These are phyloP conservation scores for Cyberlindnera sargentensis DNA, from an alignment of 805 yeast genomes.

Conservation along the genomic window DNA sequence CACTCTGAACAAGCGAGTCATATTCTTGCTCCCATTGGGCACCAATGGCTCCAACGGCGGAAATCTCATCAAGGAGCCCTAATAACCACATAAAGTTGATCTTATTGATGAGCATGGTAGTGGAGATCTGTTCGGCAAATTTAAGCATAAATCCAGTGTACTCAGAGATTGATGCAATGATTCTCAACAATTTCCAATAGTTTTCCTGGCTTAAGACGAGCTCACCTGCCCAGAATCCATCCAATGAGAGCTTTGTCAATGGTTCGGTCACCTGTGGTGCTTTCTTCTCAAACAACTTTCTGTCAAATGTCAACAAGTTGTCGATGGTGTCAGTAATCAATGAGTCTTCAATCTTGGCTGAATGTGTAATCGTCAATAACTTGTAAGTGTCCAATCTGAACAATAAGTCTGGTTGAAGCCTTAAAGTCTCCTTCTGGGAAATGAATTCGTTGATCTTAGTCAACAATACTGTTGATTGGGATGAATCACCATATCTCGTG, in stretches of 20 bases:
- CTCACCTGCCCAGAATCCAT: neutral
- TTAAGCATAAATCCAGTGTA: slow-evolving; percentile 38
- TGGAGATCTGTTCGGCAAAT: slow-evolving; percentile 38
- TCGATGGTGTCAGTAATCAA: slow-evolving; percentile 6
- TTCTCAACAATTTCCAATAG: slow-evolving; percentile 50
- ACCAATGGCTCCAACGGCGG: slow-evolving; percentile 76
- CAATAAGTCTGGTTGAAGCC: slow-evolving; percentile 10
- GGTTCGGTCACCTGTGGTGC: slow-evolving; percentile 16
- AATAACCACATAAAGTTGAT: slow-evolving; percentile 57
- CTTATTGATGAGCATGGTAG: slow-evolving; percentile 31
- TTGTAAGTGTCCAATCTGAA: slow-evolving; percentile 47
- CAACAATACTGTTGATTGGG: neutral
- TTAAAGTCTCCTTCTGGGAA: slow-evolving; percentile 23
- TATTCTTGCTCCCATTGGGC: slow-evolving; percentile 68
- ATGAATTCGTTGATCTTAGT: slow-evolving; percentile 15
- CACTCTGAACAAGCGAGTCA: slow-evolving; percentile 36
- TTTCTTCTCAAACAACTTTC: slow-evolving; percentile 10
- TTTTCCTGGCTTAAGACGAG: slow-evolving; percentile 42
- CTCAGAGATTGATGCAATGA: slow-evolving; percentile 37
- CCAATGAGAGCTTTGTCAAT: slow-evolving; percentile 5
- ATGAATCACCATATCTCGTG: slow-evolving; percentile 3
- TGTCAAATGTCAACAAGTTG: slow-evolving; percentile 10
- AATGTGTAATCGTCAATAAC: slow-evolving; percentile 31
- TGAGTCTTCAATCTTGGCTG: neutral
- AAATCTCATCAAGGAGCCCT: slow-evolving; percentile 70